Conservation (phyloP, 2,329 filamentous ascomycete species). For the Akanthomyces lecanii region DNA sequence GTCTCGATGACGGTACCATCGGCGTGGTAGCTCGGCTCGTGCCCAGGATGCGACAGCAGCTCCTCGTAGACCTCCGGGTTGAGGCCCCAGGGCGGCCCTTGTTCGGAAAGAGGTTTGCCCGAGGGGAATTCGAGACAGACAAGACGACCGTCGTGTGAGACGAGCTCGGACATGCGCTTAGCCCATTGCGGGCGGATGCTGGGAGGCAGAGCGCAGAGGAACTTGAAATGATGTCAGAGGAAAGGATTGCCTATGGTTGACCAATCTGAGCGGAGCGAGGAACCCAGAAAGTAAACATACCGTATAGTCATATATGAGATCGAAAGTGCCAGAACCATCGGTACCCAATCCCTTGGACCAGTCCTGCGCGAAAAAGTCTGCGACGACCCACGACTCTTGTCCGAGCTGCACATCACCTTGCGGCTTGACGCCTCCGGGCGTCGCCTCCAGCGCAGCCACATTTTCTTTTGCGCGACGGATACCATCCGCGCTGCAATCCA, state of each 20-base stretch:
- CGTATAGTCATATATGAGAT: constrained; percentile 62
- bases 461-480: constrained; percentile 44
- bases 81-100: constrained; percentile 70
- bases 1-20: constrained; percentile 40
- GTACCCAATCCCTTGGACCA: constrained; percentile 46
- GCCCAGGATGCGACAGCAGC: constrained; percentile 66
- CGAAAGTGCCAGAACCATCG: constrained; percentile 50
- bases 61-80: constrained; percentile 66
- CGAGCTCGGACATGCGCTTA: constrained; percentile 45
- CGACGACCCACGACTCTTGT: constrained; percentile 50
- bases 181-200: constrained; percentile 51
- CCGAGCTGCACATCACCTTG: constrained; percentile 43
- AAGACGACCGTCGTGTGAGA: constrained; percentile 47
- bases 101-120: constrained; percentile 59
- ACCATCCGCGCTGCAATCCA: constrained; percentile 59
- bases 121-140: constrained; percentile 75
- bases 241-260: neutral
- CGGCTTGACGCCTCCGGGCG: constrained; percentile 34
- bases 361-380: constrained; percentile 63
- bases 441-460: constrained; percentile 35
- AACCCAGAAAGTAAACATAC: constrained; percentile 35
- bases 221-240: constrained; percentile 37
- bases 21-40: constrained; percentile 56
- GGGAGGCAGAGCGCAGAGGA: constrained; percentile 59
- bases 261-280: neutral